These are phyloP conservation scores for Chlamydomonas schloesseri DNA, from an alignment of 139 green algal genomes.

Conservation along the genomic window DNA sequence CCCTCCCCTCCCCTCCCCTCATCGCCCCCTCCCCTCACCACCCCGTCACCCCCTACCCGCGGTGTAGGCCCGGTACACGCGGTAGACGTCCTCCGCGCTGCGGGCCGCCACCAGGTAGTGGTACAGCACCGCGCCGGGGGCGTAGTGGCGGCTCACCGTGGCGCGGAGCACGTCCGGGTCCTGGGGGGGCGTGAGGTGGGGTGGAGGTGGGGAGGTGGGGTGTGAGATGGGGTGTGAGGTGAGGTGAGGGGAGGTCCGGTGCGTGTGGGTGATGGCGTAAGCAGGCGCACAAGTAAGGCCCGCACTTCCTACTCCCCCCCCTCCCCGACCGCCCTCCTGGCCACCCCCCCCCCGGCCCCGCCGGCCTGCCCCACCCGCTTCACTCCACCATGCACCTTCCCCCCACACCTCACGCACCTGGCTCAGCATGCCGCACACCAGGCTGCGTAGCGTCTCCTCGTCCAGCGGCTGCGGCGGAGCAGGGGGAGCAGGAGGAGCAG, in stretches of 20 bases:
- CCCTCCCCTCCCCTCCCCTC: too few relatives aligned
- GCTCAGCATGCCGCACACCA: slow-evolving; percentile 41
- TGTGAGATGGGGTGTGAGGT: neutral
- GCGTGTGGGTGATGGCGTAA: too few relatives aligned
- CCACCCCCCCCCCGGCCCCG: too few relatives aligned
- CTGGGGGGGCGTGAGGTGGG: too few relatives aligned
- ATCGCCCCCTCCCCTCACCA: too few relatives aligned
- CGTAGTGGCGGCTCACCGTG: slow-evolving; percentile 22
- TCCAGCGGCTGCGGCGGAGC: neutral
- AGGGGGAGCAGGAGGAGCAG: too few relatives aligned
- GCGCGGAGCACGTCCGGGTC: slow-evolving; percentile 2
- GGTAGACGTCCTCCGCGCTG: slow-evolving; percentile 4
- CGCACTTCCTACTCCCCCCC: too few relatives aligned
- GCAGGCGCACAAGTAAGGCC: neutral
- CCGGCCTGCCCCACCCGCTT: too few relatives aligned
- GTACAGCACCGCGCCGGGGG: slow-evolving; percentile 19
- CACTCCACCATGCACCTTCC: neutral
- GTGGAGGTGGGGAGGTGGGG: neutral
- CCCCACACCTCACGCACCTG: slow-evolving; percentile 21
- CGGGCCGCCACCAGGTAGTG: slow-evolving; percentile 20
- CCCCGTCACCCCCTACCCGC: too few relatives aligned
- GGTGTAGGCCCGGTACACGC: too few relatives aligned
- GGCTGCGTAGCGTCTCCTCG: neutral
- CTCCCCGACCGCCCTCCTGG: too few relatives aligned
- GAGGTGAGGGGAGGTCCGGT: neutral